A percentile compares a stretch with the other conserved stretches of the same genome.
These are phyloP conservation scores for Yamagishiella unicocca DNA, from an alignment of 139 green algal species.

Conservation along the genomic window DNA sequence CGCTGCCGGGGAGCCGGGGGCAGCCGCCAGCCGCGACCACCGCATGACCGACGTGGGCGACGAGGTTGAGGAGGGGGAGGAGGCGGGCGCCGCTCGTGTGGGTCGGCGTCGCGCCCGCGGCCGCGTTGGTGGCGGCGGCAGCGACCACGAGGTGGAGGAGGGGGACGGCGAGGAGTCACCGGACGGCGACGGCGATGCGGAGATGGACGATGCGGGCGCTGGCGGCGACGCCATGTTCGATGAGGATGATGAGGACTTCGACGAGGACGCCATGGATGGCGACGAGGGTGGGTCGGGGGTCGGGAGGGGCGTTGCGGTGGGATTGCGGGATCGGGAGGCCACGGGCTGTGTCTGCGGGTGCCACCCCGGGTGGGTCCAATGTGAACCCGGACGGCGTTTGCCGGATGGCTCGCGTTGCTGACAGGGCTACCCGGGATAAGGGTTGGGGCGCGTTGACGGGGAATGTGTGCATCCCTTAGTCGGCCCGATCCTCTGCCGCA, in stretches of 20 bases:
- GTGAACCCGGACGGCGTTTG: no score
- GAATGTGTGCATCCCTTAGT: no score
- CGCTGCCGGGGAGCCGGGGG: neutral
- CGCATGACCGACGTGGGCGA: constrained; percentile 6
- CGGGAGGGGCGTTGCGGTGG: neutral
- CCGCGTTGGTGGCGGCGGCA: neutral
- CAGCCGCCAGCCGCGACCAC: neutral
- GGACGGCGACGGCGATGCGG: constrained; percentile 55
- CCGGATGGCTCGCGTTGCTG: no score
- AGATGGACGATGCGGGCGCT: constrained; percentile 38
- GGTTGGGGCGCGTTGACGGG: no score
- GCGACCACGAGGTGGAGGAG: constrained; percentile 62
- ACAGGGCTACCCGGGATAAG: no score
- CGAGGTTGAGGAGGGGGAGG: neutral
- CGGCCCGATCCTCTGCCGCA: no score
- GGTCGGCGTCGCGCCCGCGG: neutral
- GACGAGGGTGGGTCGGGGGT: constrained; percentile 20
- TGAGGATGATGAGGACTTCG: constrained; percentile 67
- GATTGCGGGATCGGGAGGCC: no score
- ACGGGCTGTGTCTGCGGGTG: no score
- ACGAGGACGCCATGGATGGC: constrained; percentile 47
- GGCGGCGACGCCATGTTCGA: constrained; percentile 59
- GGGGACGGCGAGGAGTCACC: constrained; percentile 61
- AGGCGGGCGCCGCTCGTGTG: neutral
- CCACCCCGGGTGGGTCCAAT: no score